Base-by-base conservation (phyloP, 108 stramenopile species). In the Skeletonema tropicum region DNA sequence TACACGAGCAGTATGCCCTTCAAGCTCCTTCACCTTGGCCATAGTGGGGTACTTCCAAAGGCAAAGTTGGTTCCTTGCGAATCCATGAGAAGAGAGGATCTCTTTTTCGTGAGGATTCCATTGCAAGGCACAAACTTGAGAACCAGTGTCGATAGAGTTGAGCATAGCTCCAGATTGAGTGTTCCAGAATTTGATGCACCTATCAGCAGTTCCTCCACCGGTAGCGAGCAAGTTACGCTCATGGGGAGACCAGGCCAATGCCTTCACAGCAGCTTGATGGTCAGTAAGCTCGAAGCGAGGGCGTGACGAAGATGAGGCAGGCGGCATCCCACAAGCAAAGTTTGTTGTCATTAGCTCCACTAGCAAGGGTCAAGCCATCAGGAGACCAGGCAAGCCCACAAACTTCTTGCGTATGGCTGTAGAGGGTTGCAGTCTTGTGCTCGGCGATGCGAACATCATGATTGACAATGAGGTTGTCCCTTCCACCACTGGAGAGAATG, bases 101-200 rank as follows among this genome's bases (percentile, higher is more conserved):
- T 99, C 99, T 73, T 96, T 94, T 63, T 99, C 94, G 67, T 93
- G 92, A 36, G 90, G 94, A 71, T 89, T 93, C 98, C 98, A 99
- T 59, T 93, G 83, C 26, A 99, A 83, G 9, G 98, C 85, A 84
- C 98, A 98, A 31, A 99, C 99, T 80, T 98, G 97, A 25, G 92
- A 92, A 57, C 97, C 99, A 12, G 99, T 99, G 80, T 99, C 98
- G 45, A 99, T 92, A 30, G 94, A 94, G 76, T 99, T 97, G 63
- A 98, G 80, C 36, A 96, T 61, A 29, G 95, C 84, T n/a, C 99
- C 99, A 15, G 90, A 97, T 57, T 91, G 88, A 17, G 97, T 93
- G 82, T 99, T 98, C 99, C 99, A 99, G 73, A 98, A 97, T 89
- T 99, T 99, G 87, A 99, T 99, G 74, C 93, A 92, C 15, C 98